Evolutionary conservation across 2,329 filamentous ascomycete genomes (phyloP), one percentile per base, ranked within the genome.

Genomic region (Eurotiales sp.): DNA sequence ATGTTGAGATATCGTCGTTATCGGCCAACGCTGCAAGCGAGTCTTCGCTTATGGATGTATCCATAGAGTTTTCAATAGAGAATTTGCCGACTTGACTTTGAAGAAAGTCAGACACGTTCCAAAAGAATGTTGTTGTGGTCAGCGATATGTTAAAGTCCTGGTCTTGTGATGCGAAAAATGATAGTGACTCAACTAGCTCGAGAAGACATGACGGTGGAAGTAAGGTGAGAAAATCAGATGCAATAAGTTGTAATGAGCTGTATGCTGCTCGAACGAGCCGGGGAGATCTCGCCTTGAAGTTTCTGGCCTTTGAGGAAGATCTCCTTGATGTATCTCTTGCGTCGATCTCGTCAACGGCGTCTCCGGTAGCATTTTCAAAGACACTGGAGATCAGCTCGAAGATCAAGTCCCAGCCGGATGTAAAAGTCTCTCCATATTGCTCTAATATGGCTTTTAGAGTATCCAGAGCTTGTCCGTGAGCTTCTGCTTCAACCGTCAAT

Each of bases 61-160:
- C 67, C 30, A 73, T 60, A 46, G 69, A 62, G 11, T 58, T 60
- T 48, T 70, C 68, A 46, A 71, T 63, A 2, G 63, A 69, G 46
- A 70, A 69, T 11, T 65, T 60, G 19, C 75, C 72, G 44, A 74
- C 74, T 32, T 75, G 72, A 7, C 71, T 70, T 51, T 82, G 78
- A 17, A 97, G 76, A 57, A 91, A 93, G 67, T 96, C 91, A 0
- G 92, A 96, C 7, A 96, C 81, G 49, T 92, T 91, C 90, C 91
- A 96, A 67, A 96, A 95, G 64, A 95, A 93, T 0, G 92, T 96
- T 8, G 96, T 88, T 1, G 91, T 93, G 29, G 93, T 97, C 22
- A 99, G 76, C 0, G 92, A 92, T 62, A 97, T 95, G 60, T 99
- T 99, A 32, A 99, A 78, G 64, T 99, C 93, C 58, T 95, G 88